Evolutionary conservation across 2,329 filamentous ascomycete species (phyloP).

Genomic region (Fusarium solani-melongenae): DNA sequence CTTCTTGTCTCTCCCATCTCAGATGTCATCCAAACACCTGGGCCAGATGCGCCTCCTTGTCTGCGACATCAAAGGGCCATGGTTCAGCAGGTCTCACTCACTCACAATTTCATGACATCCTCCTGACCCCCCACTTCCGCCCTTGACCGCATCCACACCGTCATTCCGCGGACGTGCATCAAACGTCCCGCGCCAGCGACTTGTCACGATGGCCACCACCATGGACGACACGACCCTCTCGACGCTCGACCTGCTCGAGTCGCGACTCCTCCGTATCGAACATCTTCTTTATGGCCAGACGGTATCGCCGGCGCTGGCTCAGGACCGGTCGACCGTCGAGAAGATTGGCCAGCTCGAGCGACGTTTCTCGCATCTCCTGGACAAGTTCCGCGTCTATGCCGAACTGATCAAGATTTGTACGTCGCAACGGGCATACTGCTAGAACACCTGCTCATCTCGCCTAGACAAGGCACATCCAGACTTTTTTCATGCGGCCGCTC

Average conservation of each 20-base stretch:
- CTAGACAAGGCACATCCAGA: conserved; percentile 65
- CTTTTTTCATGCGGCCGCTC: conserved; percentile 62
- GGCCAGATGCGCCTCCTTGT: conserved; percentile 2
- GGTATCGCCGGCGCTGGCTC: conserved; percentile 44
- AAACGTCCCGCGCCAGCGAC: conserved; percentile 25
- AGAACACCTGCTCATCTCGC: not conserved
- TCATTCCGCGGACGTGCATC: conserved; percentile 23
- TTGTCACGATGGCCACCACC: conserved; percentile 47
- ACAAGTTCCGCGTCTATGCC: conserved; percentile 65
- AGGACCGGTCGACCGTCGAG: conserved; percentile 55
- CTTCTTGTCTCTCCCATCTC: not conserved
- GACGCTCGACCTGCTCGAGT: conserved; percentile 67
- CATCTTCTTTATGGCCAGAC: conserved; percentile 66
- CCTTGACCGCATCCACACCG: conserved; percentile 34
- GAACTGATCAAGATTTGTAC: conserved; percentile 71
- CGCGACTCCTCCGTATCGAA: conserved; percentile 69
- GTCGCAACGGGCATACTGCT: conserved; percentile 37
- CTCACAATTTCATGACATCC: conserved; percentile 38
- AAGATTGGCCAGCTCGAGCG: conserved; percentile 64
- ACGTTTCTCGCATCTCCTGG: conserved; percentile 62
- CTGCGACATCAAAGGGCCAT: conserved; percentile 18
- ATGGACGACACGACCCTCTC: conserved; percentile 65
- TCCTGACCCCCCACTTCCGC: conserved; percentile 40
- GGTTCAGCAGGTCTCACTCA: conserved; percentile 34
- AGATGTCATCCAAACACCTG: not conserved